Conservation (phyloP, 202 grass and related monocot species). For the Setaria viridis region DNA sequence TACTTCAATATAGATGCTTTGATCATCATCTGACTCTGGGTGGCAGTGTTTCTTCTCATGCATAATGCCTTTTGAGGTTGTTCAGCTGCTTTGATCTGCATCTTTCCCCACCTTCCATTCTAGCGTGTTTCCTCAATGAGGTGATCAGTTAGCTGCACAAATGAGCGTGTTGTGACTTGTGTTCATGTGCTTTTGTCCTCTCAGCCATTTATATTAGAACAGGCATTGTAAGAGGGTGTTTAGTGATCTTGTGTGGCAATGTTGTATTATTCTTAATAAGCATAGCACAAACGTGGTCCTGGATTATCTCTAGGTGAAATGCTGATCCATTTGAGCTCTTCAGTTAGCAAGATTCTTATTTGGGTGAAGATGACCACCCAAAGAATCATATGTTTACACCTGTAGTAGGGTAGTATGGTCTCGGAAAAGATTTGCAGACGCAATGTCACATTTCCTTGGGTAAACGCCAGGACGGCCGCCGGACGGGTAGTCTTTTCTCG, state of each 20-base stretch:
- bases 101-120: conserved; percentile 18
- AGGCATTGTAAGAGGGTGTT: conserved; percentile 25
- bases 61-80: conserved; percentile 3
- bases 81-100: background rate
- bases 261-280: conserved; percentile 22
- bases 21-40: conserved; percentile 6
- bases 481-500: background rate
- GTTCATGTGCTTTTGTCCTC: conserved; percentile 1
- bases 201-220: conserved; percentile 30
- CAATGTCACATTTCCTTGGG: background rate
- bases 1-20: background rate
- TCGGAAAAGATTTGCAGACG: background rate
- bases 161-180: conserved; percentile 24
- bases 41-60: background rate
- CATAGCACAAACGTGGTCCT: background rate
- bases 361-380: background rate
- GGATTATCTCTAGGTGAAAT: background rate
- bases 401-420: background rate
- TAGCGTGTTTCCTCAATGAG: conserved; percentile 3
- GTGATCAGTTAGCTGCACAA: background rate
- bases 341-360: background rate
- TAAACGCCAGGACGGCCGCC: background rate
- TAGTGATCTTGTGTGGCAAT: conserved; percentile 17
- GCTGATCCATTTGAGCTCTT: background rate
- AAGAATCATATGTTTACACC: background rate